Base-by-base conservation (phyloP, 1,139 yeast species). In the Geotrichum histeridarum region DNA sequence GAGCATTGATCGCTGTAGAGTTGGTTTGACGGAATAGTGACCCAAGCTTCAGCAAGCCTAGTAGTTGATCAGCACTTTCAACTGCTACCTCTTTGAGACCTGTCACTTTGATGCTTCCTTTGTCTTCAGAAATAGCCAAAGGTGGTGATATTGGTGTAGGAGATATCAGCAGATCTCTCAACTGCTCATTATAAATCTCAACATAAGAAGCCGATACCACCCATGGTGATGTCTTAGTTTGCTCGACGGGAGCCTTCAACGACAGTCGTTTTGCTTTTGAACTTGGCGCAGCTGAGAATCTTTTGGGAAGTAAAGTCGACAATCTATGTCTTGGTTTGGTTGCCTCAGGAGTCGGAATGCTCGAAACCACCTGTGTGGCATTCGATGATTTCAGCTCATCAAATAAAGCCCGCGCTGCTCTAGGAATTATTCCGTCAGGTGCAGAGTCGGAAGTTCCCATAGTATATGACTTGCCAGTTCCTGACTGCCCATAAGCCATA, bases 161-260 rank as follows among this genome's bases (percentile, higher is more conserved):
- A 5, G 59, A 53, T 57, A 37, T 59, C 55, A 90, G 74, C 58
- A 91, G 75, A 67, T 91, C 98, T 58, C 82, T 77, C 33, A 91
- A 78, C 59, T 82, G 84, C 67, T 91, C 98, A 66, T 91, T 91
- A 73, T 91, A 91, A 42, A 91, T 91, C 67, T 91, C 98, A 67
- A 90, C 73, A 66, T 90, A 90, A 4, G 93, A 84, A 39, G 85
- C 79, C 41, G 73, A 73, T 33, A 88, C 76, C 30, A 73, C 72
- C 59, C 61, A 63, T 1, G 60, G 62, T n/a, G 42, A 11, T 5
- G 48, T 15, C 41, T 32, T 33, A 11, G 41, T 6, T n/a, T n/a
- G n/a, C n/a, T n/a, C n/a, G n/a, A 22, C 27, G 27, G 27, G 27
- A 22, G 50, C 32, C 42, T 14, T 18, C 11, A 32, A 15, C 8